Base-by-base conservation (phyloP, 495 filamentous ascomycete species). In the Talaromyces nanjingensis region DNA sequence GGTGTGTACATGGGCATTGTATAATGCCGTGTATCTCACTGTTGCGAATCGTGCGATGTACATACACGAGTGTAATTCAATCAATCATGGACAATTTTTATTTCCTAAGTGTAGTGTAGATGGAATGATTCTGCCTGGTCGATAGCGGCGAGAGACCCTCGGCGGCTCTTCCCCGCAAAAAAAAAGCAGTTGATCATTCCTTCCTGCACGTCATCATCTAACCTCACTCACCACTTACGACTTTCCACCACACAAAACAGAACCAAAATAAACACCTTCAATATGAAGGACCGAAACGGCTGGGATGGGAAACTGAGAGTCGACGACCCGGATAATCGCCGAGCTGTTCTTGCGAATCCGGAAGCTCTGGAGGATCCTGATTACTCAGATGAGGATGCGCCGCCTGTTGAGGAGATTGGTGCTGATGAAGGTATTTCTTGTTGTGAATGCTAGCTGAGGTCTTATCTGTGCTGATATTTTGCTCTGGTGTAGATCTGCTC, bases 251-350 rank as follows among this genome's bases (percentile, higher is more conserved):
- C n/a, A 4, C 45, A 20, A 49, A 20, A 49, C 18, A 49, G 8
- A 20, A 49, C 27, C 18, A 20, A 20, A 49, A 42, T 16, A 66
- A 70, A 62, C 70, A 70, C 68, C 65, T 64, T 70, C 47, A 72
- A 59, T 45, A 78, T 80, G 72, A 81, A 78, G 65, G 79, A 91
- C 70, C 88, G 86, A 73, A 91, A 89, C 70, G 92, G 92, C 61
- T 97, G 92, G 92, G 92, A 96, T 76, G 93, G 93, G 60, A 97
- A 97, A 76, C 81, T 96, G 59, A 81, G 93, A 16, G 73, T 91
- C 9, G 84, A 89, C 59, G 88, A 87, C 65, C 83, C 75, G 49
- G 73, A 76, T 59, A 55, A 64, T 18, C 62, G 62, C n/a, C 81
- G 84, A 49, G 81, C 88, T 6, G 80, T 84, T 22, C 75, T 87